phyloP scores from a whole-genome alignment of 139 green algal species.

The Pseudopediastrum boryanum region DNA sequence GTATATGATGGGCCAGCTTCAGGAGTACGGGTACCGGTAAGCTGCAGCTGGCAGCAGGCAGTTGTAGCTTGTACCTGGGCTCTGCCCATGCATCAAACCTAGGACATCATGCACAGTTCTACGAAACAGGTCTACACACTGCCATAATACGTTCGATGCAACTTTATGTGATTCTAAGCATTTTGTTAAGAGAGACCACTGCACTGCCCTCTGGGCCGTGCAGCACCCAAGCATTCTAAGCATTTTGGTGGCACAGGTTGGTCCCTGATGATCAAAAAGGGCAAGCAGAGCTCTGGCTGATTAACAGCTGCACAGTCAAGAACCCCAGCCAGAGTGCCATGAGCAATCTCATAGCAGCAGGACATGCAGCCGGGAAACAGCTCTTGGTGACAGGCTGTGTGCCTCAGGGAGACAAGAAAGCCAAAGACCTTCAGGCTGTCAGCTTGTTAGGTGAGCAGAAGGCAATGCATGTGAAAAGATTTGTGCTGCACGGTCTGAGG shows the following conservation, averaged over 20 bases:
- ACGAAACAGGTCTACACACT: no score
- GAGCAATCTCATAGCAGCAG: conserved; percentile 62
- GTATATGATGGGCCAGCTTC: conserved; percentile 79
- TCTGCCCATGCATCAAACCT: no score
- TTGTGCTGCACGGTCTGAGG: no score
- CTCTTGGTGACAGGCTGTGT: conserved; percentile 91
- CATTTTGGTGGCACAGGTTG: conserved; percentile 52
- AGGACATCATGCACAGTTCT: no score
- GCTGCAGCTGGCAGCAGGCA: no score
- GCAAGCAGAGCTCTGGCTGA: conserved; percentile 81
- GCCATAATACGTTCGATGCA: no score
- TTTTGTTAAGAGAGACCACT: no score
- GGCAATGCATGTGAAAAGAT: no score
- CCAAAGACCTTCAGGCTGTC: conserved; percentile 77
- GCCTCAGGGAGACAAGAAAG: conserved; percentile 80
- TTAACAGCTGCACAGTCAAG: conserved; percentile 97
- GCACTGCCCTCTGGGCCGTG: no score
- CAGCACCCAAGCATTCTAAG: no score
- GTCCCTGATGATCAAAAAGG: conserved; percentile 61
- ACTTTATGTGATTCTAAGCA: background rate
- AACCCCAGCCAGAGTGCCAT: conserved; percentile 80
- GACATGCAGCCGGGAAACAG: conserved; percentile 56
- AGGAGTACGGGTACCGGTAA: conserved; percentile 81
- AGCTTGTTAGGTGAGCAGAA: conserved; percentile 80
- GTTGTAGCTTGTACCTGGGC: no score